A percentile compares a stretch with the other conserved stretches of the same genome.
phyloP scores from a whole-genome alignment of 2,329 filamentous ascomycete species.

The Dactylellina sp. region DNA sequence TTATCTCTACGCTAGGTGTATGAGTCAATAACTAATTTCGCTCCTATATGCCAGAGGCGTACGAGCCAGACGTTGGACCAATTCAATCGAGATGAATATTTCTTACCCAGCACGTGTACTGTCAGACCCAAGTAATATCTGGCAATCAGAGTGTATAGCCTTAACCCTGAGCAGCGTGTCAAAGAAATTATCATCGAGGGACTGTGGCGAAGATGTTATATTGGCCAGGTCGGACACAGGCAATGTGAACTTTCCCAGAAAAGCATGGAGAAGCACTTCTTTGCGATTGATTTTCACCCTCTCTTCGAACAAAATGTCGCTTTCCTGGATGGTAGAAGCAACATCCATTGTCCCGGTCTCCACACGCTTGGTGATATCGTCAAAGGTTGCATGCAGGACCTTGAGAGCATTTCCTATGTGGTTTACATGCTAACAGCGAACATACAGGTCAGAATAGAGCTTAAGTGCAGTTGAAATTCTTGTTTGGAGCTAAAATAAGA shows the following conservation, averaged over 20 bases:
- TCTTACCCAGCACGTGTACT: conserved; percentile 73
- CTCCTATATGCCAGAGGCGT: too few species aligned
- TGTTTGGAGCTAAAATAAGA: background rate
- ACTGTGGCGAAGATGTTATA: conserved; percentile 81
- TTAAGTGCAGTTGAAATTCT: too few species aligned
- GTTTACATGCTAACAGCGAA: conserved; percentile 34
- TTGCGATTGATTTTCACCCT: conserved; percentile 81
- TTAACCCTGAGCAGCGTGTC: conserved; percentile 80
- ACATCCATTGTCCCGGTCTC: conserved; percentile 29
- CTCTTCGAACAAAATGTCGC: conserved; percentile 72
- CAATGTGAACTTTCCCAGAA: conserved; percentile 84
- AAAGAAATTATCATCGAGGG: conserved; percentile 89
- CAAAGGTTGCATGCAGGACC: conserved; percentile 29
- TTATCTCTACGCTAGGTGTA: conserved; percentile 82
- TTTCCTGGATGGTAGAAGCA: conserved; percentile 33
- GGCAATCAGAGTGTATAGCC: conserved; percentile 86
- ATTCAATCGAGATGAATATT: background rate
- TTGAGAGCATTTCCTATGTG: conserved; percentile 39
- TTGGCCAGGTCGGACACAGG: conserved; percentile 81
- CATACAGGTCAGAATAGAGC: background rate
- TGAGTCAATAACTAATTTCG: background rate
- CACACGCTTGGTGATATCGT: conserved; percentile 28
- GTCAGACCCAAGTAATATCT: conserved; percentile 88
- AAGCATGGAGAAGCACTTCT: conserved; percentile 79
- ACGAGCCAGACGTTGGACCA: too few species aligned